These are phyloP conservation scores for Larix kaempferi DNA, from an alignment of 75 land plant species.

Conservation along the genomic window DNA sequence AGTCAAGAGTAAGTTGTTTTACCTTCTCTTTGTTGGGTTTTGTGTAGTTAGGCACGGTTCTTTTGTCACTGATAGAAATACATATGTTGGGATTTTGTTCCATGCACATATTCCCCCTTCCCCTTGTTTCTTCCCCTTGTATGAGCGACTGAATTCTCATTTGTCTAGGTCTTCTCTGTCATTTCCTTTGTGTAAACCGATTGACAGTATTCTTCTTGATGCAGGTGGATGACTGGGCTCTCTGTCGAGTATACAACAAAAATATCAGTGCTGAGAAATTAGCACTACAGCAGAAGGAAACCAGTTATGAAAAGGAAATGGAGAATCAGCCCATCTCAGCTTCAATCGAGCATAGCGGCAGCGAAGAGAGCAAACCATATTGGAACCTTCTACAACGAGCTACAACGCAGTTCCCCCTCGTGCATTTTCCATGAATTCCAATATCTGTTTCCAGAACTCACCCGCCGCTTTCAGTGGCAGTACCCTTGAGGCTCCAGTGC, in stretches of 20 bases:
- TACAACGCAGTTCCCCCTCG: neutral
- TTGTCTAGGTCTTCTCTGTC: neutral
- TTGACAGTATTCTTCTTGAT: neutral
- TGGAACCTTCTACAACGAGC: neutral
- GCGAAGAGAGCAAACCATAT: neutral
- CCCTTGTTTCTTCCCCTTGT: too few species aligned
- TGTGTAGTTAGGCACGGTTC: neutral
- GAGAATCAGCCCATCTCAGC: neutral
- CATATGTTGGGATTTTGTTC: neutral
- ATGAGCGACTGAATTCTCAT: neutral
- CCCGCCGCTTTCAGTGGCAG: neutral
- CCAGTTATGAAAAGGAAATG: neutral
- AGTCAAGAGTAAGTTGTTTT: neutral
- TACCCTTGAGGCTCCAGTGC: neutral
- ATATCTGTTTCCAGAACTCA: neutral
- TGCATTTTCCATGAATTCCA: neutral
- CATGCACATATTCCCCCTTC: too few species aligned
- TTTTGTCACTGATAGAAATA: neutral
- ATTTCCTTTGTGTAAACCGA: neutral
- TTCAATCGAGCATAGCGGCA: neutral
- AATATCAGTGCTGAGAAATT: neutral
- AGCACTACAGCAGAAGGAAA: neutral
- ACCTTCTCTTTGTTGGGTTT: neutral
- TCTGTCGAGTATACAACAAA: neutral
- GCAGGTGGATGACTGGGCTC: slow-evolving; percentile 8